Conservation (phyloP, 805 yeast genomes). For the Metschnikowia colocasiae region DNA sequence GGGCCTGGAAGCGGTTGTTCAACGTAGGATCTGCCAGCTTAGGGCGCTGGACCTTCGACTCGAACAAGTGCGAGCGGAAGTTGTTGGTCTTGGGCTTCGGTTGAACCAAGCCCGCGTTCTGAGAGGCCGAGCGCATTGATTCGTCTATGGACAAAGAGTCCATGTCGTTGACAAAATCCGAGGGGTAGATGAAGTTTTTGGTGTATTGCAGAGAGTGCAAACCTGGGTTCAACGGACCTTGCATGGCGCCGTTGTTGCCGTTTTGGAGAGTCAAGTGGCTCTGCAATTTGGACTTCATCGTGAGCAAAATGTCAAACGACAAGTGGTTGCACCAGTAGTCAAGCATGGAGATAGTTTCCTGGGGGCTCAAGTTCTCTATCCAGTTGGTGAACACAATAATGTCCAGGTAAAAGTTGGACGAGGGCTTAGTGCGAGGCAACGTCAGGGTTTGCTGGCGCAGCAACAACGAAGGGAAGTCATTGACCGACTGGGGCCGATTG, state of each 20-base stretch:
- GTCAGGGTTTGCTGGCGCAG: constrained; percentile 8
- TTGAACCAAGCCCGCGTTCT: constrained; percentile 11
- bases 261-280: constrained; percentile 22
- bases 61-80: constrained; percentile 18
- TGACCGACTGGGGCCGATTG: constrained; percentile 41
- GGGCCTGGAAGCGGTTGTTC: constrained; percentile 11
- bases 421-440: constrained; percentile 17
- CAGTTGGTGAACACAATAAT: constrained; percentile 42
- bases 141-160: constrained; percentile 14
- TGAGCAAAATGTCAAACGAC: constrained; percentile 49
- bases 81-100: constrained; percentile 18
- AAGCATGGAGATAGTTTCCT: constrained; percentile 50
- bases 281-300: constrained; percentile 48
- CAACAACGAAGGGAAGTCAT: constrained; percentile 28
- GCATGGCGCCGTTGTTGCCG: not conserved
- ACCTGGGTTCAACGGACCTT: constrained; percentile 5
- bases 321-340: constrained; percentile 51
- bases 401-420: constrained; percentile 33
- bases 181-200: constrained; percentile 6
- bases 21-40: constrained; percentile 20
- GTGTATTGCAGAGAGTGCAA: constrained; percentile 14
- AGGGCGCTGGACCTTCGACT: constrained; percentile 20
- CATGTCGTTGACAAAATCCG: constrained; percentile 14
- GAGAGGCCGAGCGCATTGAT: constrained; percentile 2
- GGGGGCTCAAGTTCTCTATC: constrained; percentile 37